Evolutionary conservation across 2,329 filamentous ascomycete species (phyloP), one percentile per base, ranked within the genome.

Genomic region (Epichloe scottii): DNA sequence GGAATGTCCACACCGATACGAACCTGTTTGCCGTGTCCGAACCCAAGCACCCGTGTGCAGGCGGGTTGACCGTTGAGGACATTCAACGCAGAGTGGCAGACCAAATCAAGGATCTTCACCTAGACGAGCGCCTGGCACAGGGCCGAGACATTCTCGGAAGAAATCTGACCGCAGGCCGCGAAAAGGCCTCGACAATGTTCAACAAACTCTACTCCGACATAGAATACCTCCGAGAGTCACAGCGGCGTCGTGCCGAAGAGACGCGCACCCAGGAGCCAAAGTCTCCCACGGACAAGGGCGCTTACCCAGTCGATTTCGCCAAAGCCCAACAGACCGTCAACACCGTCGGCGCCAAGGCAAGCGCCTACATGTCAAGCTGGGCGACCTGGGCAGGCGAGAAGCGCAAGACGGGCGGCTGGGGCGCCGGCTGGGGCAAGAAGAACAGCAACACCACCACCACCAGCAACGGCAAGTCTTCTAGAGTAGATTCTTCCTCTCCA

Each of bases 1-100:
- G 94, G 81, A 77, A 90, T 56, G 74, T 78, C 14, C 73, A 87
- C 59, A 88, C 85, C 2, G 90, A 96, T 62, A 83, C 84, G 15
- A 86, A 95, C 61, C 77, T 98, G 15, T 98, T 97, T 63, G 91
- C 95, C 58, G 88, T 98, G 56, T 86, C 94, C 14, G 89, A 95
- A 62, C 93, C 93, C 2, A 84, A 84, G 54, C 93, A 98, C 66
- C 93, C 93, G 3, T 96, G 88, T 65, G 90, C 90, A 1, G 93
- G 93, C 26, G 91, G 89, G 0, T 75, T 98, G 19, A 90, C 85
- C 1, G 89, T 98, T 55, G 93, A 97, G 58, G 93, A 98, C 64
- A 85, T 98, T 12, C 91, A 96, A 64, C 80, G 93, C 48, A 79
- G 93, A 23, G 78, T 98, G 35, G 83, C 89, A 37, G 87, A 94